Evolutionary conservation across 352 stramenopile species (phyloP).

Genomic region (Pythium myriotylum): DNA sequence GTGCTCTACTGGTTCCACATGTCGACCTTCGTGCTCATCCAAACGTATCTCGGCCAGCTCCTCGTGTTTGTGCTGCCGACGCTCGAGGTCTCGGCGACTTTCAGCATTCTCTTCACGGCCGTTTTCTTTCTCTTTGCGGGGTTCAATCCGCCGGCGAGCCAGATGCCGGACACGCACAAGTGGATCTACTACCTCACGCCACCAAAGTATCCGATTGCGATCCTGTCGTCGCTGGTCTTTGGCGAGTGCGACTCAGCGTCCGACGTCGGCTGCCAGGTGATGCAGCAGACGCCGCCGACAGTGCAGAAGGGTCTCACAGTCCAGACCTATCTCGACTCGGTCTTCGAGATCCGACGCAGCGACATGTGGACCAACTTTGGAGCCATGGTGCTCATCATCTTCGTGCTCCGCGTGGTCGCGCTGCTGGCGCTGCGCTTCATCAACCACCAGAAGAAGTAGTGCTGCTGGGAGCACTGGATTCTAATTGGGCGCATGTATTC

Average conservation of each 20-base stretch:
- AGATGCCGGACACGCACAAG: conserved; percentile 49
- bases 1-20: conserved; percentile 31
- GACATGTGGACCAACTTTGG: conserved; percentile 7
- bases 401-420: neutral
- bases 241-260: conserved; percentile 11
- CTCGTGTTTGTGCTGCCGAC: no score
- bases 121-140: conserved; percentile 75
- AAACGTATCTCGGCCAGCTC: conserved; percentile 32
- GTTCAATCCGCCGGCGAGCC: conserved; percentile 58
- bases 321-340: conserved; percentile 26
- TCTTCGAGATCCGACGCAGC: conserved; percentile 48
- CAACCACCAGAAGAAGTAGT: conserved; percentile 6
- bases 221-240: conserved; percentile 25
- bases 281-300: conserved; percentile 13
- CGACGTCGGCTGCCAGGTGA: conserved; percentile 20
- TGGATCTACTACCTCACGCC: conserved; percentile 57
- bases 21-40: conserved; percentile 25
- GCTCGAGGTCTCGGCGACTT: conserved; percentile 32
- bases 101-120: conserved; percentile 51
- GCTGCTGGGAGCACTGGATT: no score
- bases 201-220: conserved; percentile 24
- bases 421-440: conserved; percentile 2
- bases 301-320: conserved; percentile 17
- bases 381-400: neutral
- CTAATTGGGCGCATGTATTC: no score